phyloP scores from a whole-genome alignment of 176 grass and related monocot species.

The Musa troglodytarum region DNA sequence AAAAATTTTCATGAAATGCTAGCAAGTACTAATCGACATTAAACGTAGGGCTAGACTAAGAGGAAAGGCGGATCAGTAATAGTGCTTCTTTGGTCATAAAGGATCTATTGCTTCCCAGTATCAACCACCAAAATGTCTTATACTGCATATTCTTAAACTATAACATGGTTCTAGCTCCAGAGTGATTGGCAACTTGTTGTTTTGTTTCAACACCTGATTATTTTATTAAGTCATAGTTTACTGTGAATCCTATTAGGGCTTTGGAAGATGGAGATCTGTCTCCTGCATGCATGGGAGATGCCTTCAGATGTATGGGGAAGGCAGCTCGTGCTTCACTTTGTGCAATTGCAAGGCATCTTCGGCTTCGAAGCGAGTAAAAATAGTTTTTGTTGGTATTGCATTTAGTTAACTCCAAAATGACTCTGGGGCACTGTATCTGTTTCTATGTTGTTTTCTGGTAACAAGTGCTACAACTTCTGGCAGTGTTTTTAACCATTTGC shows the following conservation, averaged over 20 bases:
- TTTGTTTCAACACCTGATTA: not conserved
- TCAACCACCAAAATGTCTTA: not conserved
- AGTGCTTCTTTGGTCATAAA: not conserved
- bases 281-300: constrained; percentile 69
- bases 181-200: not conserved
- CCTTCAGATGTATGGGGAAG: constrained; percentile 62
- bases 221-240: not conserved
- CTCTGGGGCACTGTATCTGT: constrained; percentile 1
- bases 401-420: not conserved
- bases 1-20: not conserved
- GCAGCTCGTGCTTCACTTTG: constrained; percentile 48
- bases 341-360: constrained; percentile 64
- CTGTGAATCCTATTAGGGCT: constrained; percentile 24
- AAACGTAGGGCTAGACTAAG: not conserved
- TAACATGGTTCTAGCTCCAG: not conserved
- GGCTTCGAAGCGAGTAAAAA: constrained; percentile 52
- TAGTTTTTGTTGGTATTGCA: not conserved
- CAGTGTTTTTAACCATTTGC: constrained; percentile 64
- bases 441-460: not conserved
- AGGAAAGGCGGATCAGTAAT: not conserved
- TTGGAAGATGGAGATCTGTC: constrained; percentile 53
- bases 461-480: constrained; percentile 5
- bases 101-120: not conserved
- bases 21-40: not conserved
- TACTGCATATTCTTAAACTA: not conserved